Conservation (phyloP, 106 monocot genomes). For the Platanthera guangdongensis region DNA sequence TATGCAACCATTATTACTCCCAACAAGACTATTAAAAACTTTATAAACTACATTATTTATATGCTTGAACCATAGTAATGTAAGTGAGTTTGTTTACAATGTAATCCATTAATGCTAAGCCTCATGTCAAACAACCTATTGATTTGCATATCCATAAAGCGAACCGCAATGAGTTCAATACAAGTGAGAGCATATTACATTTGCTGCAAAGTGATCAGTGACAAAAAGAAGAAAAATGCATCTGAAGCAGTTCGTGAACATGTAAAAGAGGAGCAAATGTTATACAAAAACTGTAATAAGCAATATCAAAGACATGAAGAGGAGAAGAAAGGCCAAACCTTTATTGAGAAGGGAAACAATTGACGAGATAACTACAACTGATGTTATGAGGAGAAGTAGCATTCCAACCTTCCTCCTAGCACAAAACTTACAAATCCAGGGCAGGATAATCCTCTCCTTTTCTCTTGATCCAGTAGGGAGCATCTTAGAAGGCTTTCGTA, state of each 20-base stretch:
- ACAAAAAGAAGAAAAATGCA: too few relatives aligned
- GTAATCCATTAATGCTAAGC: too few relatives aligned
- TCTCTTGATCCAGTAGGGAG: constrained; percentile 14
- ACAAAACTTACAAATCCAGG: constrained; percentile 26
- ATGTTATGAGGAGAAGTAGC: constrained; percentile 27
- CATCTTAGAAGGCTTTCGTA: constrained; percentile 22
- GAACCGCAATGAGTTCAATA: too few relatives aligned
- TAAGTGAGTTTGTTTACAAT: background rate
- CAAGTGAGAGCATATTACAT: too few relatives aligned
- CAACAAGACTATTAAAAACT: background rate
- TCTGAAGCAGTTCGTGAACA: background rate
- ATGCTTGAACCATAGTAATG: too few relatives aligned
- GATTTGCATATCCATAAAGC: too few relatives aligned
- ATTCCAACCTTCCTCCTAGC: constrained; percentile 34
- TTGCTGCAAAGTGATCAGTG: too few relatives aligned
- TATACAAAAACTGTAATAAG: background rate
- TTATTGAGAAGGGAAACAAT: constrained; percentile 20
- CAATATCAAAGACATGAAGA: background rate
- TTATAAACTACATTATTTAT: background rate
- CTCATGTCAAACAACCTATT: too few relatives aligned
- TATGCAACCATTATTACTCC: background rate
- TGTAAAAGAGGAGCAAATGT: background rate
- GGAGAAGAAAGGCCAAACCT: constrained; percentile 13
- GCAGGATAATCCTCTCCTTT: constrained; percentile 15
- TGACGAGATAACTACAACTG: constrained; percentile 26